Percentiles rank a stretch among this genome's conserved stretches.
Evolutionary conservation across 441 rosid genomes (phyloP).

Genomic region (Lepidium campestre): DNA sequence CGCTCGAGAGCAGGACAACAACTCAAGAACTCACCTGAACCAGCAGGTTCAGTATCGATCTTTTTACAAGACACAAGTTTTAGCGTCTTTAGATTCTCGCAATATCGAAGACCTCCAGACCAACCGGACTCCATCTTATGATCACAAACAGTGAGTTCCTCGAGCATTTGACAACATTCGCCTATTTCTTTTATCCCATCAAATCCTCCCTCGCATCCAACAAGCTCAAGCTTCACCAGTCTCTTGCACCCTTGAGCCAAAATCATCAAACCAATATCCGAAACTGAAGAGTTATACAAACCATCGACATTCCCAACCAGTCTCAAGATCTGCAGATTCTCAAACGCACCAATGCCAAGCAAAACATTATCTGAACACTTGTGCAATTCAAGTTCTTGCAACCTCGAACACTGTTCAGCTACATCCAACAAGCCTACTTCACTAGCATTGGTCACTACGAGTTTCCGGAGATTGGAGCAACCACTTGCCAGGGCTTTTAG

Average conservation of each 20-base stretch:
- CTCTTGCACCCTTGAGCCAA: constrained; percentile 67
- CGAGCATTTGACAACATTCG: constrained; percentile 65
- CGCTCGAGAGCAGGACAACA: constrained; percentile 52
- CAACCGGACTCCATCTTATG: constrained; percentile 69
- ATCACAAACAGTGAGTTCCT: constrained; percentile 53
- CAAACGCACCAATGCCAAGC: constrained; percentile 55
- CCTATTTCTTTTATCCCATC: constrained; percentile 70
- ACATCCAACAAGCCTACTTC: constrained; percentile 49
- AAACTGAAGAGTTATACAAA: constrained; percentile 42
- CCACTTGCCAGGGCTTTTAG: constrained; percentile 40
- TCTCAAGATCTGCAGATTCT: constrained; percentile 60
- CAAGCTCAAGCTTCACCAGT: constrained; percentile 60
- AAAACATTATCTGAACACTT: constrained; percentile 53
- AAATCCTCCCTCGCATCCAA: constrained; percentile 59
- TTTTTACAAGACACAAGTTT: constrained; percentile 50
- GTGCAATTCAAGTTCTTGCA: constrained; percentile 64
- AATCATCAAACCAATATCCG: constrained; percentile 65
- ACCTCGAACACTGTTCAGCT: constrained; percentile 47
- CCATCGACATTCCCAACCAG: constrained; percentile 49
- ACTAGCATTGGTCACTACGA: constrained; percentile 46
- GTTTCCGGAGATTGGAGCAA: constrained; percentile 48
- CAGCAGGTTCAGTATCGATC: constrained; percentile 30
- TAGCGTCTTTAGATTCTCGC: constrained; percentile 65
- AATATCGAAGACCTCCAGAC: constrained; percentile 54
- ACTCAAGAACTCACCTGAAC: constrained; percentile 39